These are phyloP conservation scores for Colletotrichum sp. DNA, from an alignment of 2,329 filamentous ascomycete genomes.

Conservation along the genomic window DNA sequence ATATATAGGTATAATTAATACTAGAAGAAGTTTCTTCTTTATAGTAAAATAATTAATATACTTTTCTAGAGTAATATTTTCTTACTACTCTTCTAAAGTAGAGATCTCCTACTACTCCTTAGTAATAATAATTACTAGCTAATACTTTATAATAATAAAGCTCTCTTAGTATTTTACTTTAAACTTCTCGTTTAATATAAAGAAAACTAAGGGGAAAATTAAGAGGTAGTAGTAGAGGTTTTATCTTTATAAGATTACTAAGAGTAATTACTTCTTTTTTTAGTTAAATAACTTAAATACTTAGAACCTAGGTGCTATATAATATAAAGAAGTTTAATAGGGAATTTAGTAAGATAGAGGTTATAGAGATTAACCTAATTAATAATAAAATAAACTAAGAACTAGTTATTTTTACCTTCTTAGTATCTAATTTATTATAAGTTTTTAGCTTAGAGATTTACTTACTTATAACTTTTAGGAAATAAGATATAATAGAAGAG, in stretches of 20 bases:
- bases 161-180: too few species aligned
- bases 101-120: too few species aligned
- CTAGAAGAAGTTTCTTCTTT: too few species aligned
- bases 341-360: background rate
- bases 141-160: background rate
- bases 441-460: background rate
- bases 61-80: too few species aligned
- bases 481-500: too few species aligned
- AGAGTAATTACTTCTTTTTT: background rate
- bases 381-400: background rate
- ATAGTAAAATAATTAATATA: too few species aligned
- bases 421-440: background rate
- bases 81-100: too few species aligned
- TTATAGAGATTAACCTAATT: background rate
- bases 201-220: too few species aligned
- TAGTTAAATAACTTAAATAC: background rate
- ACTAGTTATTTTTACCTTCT: background rate
- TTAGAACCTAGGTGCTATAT: background rate
- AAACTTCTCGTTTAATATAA: too few species aligned
- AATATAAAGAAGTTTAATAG: background rate
- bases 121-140: too few species aligned
- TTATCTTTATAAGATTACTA: background rate
- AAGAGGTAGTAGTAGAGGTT: background rate
- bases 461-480: too few species aligned
- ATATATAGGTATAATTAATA: too few species aligned